Base-by-base conservation (phyloP, 768 basidiomycete species). In the Tricholoma hemisulphureum region DNA sequence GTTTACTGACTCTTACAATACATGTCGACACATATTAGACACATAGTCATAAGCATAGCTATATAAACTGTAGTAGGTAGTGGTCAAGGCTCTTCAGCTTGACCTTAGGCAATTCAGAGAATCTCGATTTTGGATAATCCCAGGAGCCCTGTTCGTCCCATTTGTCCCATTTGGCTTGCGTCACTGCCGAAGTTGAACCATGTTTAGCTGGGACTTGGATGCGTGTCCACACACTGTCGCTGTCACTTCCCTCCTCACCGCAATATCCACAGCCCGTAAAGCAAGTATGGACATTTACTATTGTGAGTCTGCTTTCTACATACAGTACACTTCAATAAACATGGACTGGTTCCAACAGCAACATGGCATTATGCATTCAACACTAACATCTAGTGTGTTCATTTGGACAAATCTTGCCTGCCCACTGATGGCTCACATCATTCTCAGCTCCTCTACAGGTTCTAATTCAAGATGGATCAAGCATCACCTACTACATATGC, bases 61-160 rank as follows among this genome's bases (percentile, higher is more conserved):
- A n/a, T n/a, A n/a, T n/a, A n/a, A n/a, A n/a, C n/a, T n/a, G n/a
- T n/a, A n/a, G n/a, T n/a, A n/a, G n/a, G n/a, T n/a, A n/a, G n/a
- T n/a, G n/a, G n/a, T n/a, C n/a, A n/a, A n/a, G n/a, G n/a, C n/a
- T n/a, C n/a, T n/a, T n/a, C n/a, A n/a, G n/a, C n/a, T n/a, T n/a
- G n/a, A n/a, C n/a, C n/a, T n/a, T n/a, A n/a, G n/a, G n/a, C n/a
- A n/a, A n/a, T n/a, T n/a, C 28, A 51, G 49, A 32, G 32, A 28
- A 29, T 51, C 49, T 18, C n/a, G 49, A 32, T 51, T 29, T 51
- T 21, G 20, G 49, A 51, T 29, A 51, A 29, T 51, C 49, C 48
- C 48, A 28, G 16, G 48, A 50, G 48, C 28, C 23, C 48, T 28
- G 24, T 31, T 31, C 16, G 29, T 50, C 48, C 48, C 14, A 13